Evolutionary conservation across 441 rosid genomes (phyloP), one percentile per base, ranked within the genome.

Genomic region (Omphalea diandra): DNA sequence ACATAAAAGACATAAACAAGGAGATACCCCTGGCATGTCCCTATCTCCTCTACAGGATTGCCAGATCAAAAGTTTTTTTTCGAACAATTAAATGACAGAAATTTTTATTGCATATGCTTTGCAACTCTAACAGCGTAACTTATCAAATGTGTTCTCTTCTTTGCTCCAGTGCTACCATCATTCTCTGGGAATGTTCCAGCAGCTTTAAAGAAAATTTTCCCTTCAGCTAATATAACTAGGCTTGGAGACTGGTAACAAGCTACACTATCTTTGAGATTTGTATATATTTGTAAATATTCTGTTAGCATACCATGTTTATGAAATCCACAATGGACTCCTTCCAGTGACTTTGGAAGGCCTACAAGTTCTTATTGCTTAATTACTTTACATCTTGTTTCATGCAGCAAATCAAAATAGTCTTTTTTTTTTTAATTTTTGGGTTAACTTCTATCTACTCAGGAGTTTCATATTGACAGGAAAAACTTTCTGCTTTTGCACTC

Each of bases 141-240:
- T 29, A 74, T 50, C 15, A 50, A 73, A 35, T 62, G 1, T 11
- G 22, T 61, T 67, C 26, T 24, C 46, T 75, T 74, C 76, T 73
- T 11, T 81, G 60, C 75, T 74, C 61, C 81, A 95, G 98, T 95
- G 80, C 92, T 95, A 60, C 99, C 99, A 18, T 91, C 99, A 52
- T 95, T 95, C 86, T 88, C 99, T 46, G 98, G 99, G 67, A 93
- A 89, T 75, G 99, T 95, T 79, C 99, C 98, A 65, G 94, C 89
- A 59, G 92, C 98, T 79, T 82, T 95, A 75, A 82, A 69, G 81
- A 87, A 79, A 74, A 83, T 83, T 59, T 85, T 87, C 77, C 99
- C 97, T 55, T 79, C 76, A 56, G 99, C 98, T 72, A 91, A 87
- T 74, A 90, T 95, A 77, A 89, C 89, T 49, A 88, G 93, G 77